phyloP scores from a whole-genome alignment of 1,284 basidiomycete species.

The Ceratobasidium sp. region DNA sequence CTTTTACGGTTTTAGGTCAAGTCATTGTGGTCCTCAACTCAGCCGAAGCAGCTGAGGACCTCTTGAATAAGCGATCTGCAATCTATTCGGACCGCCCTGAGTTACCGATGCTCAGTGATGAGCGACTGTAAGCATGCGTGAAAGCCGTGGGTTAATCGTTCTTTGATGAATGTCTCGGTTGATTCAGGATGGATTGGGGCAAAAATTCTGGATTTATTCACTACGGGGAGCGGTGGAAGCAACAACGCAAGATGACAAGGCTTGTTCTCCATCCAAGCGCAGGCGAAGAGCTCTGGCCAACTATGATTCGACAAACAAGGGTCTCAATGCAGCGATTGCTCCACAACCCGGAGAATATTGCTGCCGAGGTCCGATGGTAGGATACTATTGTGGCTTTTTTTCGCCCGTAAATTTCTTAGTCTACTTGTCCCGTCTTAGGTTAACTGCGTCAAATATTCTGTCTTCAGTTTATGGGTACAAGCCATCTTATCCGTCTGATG shows the following conservation, averaged over 20 bases:
- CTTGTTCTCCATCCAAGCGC: constrained; percentile 17
- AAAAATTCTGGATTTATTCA: constrained; percentile 3
- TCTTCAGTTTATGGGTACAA: constrained; percentile 18
- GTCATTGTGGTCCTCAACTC: constrained; percentile 48
- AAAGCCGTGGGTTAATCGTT: not conserved
- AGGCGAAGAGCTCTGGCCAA: constrained; percentile 26
- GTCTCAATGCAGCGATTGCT: constrained; percentile 29
- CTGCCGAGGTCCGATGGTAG: constrained; percentile 16
- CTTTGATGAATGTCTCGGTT: not conserved
- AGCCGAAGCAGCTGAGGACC: constrained; percentile 44
- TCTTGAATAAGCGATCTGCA: constrained; percentile 46
- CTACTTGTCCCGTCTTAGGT: too few relatives aligned
- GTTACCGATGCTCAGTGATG: constrained; percentile 42
- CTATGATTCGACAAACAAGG: constrained; percentile 12
- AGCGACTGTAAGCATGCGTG: constrained; percentile 15
- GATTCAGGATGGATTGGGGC: not conserved
- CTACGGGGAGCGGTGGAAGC: constrained; percentile 28
- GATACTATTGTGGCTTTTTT: not conserved
- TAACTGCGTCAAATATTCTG: constrained; percentile 1
- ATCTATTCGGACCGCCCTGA: constrained; percentile 47
- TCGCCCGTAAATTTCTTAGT: too few relatives aligned
- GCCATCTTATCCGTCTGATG: not conserved
- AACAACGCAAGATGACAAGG: constrained; percentile 22
- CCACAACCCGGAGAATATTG: not conserved
- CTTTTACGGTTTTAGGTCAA: constrained; percentile 39